Conservation (phyloP, 2,329 filamentous ascomycete species). For the Setomelanomma holmii region DNA sequence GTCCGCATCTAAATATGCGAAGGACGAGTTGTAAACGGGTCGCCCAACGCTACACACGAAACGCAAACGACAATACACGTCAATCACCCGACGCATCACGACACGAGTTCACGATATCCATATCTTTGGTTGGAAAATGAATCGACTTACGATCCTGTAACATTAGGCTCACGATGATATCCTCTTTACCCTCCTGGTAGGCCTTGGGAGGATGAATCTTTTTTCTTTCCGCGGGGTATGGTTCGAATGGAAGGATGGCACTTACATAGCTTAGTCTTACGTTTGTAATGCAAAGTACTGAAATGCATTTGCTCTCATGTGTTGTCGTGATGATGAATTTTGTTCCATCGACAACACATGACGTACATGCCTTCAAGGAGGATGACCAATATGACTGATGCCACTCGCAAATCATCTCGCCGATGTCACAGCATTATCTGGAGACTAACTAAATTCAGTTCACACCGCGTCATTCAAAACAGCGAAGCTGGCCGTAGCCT, state of each 20-base stretch:
- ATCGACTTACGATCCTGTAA: conserved; percentile 26
- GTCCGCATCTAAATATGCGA: conserved; percentile 45
- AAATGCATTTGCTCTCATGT: background rate
- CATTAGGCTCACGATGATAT: conserved; percentile 34
- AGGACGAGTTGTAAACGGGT: conserved; percentile 55
- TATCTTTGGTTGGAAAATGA: conserved; percentile 24
- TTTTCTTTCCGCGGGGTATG: conserved; percentile 15
- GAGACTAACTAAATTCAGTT: too few relatives aligned
- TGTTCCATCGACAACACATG: too few relatives aligned
- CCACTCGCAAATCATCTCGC: too few relatives aligned
- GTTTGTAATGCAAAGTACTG: conserved; percentile 25
- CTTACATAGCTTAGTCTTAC: conserved; percentile 19
- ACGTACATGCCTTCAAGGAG: background rate
- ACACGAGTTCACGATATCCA: conserved; percentile 32
- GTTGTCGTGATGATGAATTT: background rate
- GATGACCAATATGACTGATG: background rate
- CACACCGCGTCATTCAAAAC: too few relatives aligned
- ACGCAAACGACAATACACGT: conserved; percentile 19
- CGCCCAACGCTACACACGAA: background rate
- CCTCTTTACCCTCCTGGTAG: conserved; percentile 23
- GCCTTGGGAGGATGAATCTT: conserved; percentile 23
- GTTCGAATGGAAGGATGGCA: conserved; percentile 17
- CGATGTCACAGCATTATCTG: too few relatives aligned
- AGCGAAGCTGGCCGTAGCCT: too few relatives aligned
- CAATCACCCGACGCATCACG: conserved; percentile 17